phyloP scores from a whole-genome alignment of 257 asterid species.

The Solanum verrucosum region DNA sequence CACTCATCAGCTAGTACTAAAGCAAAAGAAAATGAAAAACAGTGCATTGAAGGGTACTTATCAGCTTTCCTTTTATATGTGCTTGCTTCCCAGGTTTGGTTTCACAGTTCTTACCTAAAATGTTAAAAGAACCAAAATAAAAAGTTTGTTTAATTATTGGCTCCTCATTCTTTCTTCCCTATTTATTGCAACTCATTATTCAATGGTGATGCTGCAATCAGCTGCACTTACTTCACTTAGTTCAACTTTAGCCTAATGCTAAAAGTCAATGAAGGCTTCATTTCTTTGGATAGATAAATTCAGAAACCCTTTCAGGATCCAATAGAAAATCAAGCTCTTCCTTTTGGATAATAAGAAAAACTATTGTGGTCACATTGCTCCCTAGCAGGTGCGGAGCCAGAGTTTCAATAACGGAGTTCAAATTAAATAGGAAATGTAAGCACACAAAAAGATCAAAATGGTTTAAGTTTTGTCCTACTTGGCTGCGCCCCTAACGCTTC shows the following conservation, averaged over 20 bases:
- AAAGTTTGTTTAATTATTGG: constrained; percentile 17
- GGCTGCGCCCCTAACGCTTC: background rate
- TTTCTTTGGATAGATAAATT: background rate
- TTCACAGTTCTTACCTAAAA: constrained; percentile 6
- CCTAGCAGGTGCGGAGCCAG: background rate
- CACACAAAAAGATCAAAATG: background rate
- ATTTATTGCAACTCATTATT: constrained; percentile 4
- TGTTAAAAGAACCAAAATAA: background rate
- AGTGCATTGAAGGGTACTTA: constrained; percentile 14
- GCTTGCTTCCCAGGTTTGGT: constrained; percentile 19
- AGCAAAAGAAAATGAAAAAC: constrained; percentile 4
- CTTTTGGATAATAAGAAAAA: background rate
- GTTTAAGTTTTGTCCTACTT: background rate
- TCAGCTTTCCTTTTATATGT: constrained; percentile 22
- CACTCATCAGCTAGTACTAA: constrained; percentile 7
- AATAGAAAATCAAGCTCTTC: background rate
- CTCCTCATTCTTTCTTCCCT: constrained; percentile 20
- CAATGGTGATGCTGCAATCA: constrained; percentile 1
- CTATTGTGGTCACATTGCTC: background rate
- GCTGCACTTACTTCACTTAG: background rate
- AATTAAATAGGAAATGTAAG: background rate
- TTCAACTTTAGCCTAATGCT: background rate
- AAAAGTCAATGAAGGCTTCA: background rate
- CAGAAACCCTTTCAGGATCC: background rate
- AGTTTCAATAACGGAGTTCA: background rate